Conservation (phyloP, 2,329 filamentous ascomycete species). For the Clonostachys byssicola region DNA sequence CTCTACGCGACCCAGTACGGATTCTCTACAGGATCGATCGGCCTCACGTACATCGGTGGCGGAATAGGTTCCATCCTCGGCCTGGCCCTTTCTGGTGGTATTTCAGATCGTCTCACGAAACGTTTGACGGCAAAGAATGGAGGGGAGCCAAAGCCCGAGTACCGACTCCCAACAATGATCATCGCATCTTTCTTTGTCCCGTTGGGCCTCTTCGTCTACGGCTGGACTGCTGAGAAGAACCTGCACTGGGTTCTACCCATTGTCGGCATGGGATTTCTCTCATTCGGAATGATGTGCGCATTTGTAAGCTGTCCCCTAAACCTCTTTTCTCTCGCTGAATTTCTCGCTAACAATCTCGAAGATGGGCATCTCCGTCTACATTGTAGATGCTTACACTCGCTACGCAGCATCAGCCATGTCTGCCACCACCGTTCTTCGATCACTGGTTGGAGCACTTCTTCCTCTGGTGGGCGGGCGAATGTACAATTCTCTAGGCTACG, state of each 20-base stretch:
- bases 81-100: constrained; percentile 29
- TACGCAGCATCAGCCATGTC: constrained; percentile 34
- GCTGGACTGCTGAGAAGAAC: constrained; percentile 1
- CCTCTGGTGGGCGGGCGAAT: constrained; percentile 30
- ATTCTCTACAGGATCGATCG: constrained; percentile 45
- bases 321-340: neutral
- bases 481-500: constrained; percentile 29
- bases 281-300: constrained; percentile 24
- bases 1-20: constrained; percentile 49
- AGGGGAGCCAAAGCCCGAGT: constrained; percentile 22
- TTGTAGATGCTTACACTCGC: constrained; percentile 47
- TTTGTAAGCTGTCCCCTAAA: constrained; percentile 6
- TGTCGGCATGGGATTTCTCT: constrained; percentile 35
- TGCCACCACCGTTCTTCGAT: constrained; percentile 29
- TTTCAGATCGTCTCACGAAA: constrained; percentile 15
- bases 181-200: neutral
- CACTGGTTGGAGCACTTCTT: constrained; percentile 28
- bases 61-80: constrained; percentile 52
- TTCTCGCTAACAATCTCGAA: constrained; percentile 22
- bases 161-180: constrained; percentile 29
- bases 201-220: constrained; percentile 1
- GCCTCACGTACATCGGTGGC: constrained; percentile 55
- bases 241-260: constrained; percentile 35
- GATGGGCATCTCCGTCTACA: constrained; percentile 38
- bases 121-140: constrained; percentile 15